These are phyloP conservation scores for Hypoxylon sp. DNA, from an alignment of 2,329 filamentous ascomycete genomes.

Conservation along the genomic window DNA sequence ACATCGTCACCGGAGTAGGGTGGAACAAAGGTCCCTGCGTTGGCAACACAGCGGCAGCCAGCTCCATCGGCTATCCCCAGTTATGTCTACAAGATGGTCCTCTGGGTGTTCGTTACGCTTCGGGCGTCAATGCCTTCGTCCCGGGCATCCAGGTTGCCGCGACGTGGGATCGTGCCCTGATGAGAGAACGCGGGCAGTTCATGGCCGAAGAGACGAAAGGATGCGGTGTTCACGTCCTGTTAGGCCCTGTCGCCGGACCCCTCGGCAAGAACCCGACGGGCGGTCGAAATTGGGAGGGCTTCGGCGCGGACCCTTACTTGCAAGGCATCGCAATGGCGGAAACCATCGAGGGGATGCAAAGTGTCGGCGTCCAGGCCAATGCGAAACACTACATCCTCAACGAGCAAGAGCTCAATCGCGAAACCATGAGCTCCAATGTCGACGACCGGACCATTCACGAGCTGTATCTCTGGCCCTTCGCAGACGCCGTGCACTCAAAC, in stretches of 20 bases:
- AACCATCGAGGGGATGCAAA: constrained; percentile 70
- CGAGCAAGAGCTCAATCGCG: constrained; percentile 74
- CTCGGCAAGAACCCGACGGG: constrained; percentile 79
- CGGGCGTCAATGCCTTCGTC: constrained; percentile 80
- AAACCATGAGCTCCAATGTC: constrained; percentile 67
- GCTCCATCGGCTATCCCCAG: constrained; percentile 73
- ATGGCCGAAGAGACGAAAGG: constrained; percentile 77
- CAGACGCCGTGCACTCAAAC: constrained; percentile 74
- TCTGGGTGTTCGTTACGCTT: constrained; percentile 77
- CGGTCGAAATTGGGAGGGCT: constrained; percentile 87
- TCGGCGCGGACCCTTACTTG: constrained; percentile 82
- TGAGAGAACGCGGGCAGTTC: constrained; percentile 76
- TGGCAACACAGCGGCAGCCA: constrained; percentile 69
- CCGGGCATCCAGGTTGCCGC: constrained; percentile 82
- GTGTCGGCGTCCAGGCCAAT: constrained; percentile 63
- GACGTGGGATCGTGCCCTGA: constrained; percentile 83
- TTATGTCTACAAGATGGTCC: constrained; percentile 87
- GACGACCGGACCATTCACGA: constrained; percentile 77
- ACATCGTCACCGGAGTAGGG: constrained; percentile 81
- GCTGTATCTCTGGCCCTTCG: constrained; percentile 76
- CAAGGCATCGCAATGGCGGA: constrained; percentile 71
- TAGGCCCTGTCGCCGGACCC: constrained; percentile 82
- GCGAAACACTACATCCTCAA: constrained; percentile 75
- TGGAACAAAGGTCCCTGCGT: constrained; percentile 80
- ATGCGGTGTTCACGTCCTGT: constrained; percentile 78